A percentile compares a stretch with the other conserved stretches of the same genome.
phyloP scores from a whole-genome alignment of 2,329 filamentous ascomycete species.

The Myrmaecium sp. region DNA sequence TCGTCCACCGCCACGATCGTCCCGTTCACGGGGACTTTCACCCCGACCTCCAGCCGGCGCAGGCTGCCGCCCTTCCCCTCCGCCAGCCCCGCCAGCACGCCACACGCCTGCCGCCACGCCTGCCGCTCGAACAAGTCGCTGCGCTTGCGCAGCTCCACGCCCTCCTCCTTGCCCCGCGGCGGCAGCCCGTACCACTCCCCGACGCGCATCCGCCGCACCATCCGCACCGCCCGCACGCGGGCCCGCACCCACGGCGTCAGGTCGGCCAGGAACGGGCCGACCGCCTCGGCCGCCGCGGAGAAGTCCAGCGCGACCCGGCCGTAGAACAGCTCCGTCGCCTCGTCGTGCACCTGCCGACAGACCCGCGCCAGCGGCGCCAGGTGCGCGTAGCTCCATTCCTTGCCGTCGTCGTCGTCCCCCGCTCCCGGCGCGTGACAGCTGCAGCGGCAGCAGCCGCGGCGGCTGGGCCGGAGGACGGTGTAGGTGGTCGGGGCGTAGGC shows the following conservation, averaged over 20 bases:
- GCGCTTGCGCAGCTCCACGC: conserved; percentile 36
- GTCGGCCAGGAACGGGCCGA: conserved; percentile 42
- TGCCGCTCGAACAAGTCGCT: conserved; percentile 30
- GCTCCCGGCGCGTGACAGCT: too few relatives aligned
- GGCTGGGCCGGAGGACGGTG: conserved; percentile 25
- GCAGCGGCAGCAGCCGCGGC: too few relatives aligned
- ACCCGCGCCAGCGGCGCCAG: conserved; percentile 27
- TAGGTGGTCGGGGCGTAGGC: conserved; percentile 36
- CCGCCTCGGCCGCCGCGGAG: conserved; percentile 40
- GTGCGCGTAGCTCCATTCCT: too few relatives aligned
- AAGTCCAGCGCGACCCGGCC: conserved; percentile 41
- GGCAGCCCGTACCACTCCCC: too few relatives aligned
- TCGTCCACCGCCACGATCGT: conserved; percentile 10
- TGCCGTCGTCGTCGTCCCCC: too few relatives aligned
- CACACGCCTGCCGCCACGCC: conserved; percentile 26
- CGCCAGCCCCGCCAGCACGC: conserved; percentile 38
- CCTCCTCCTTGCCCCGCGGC: conserved; percentile 36
- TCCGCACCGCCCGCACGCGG: conserved; percentile 34
- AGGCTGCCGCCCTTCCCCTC: conserved; percentile 5
- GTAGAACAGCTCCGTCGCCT: conserved; percentile 41
- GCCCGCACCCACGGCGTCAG: conserved; percentile 32
- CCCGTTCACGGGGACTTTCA: background rate
- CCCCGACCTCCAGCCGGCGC: too few relatives aligned
- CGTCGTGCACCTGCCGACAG: conserved; percentile 33
- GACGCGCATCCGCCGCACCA: too few relatives aligned